phyloP scores from a whole-genome alignment of 495 filamentous ascomycete genomes.

The Podospora anserina region DNA sequence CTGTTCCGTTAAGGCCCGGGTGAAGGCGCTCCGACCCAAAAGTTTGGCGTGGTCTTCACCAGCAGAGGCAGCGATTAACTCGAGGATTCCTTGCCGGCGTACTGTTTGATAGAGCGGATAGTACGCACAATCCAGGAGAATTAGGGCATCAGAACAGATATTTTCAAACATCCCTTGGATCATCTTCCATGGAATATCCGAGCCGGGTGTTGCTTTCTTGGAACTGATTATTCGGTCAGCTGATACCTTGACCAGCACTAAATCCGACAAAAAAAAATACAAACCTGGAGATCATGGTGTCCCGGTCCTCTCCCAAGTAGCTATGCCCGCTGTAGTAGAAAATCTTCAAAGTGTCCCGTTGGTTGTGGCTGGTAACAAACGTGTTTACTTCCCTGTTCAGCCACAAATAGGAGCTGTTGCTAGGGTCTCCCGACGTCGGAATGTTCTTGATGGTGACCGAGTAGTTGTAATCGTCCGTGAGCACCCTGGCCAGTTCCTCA shows the following conservation, averaged over 20 bases:
- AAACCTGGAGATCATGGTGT: slow-evolving; percentile 49
- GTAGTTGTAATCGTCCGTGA: slow-evolving; percentile 45
- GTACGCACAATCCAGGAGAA: slow-evolving; percentile 51
- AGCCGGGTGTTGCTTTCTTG: slow-evolving; percentile 37
- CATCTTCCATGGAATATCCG: slow-evolving; percentile 45
- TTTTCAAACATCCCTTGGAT: slow-evolving; percentile 49
- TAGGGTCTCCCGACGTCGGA: slow-evolving; percentile 39
- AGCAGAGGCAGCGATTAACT: slow-evolving; percentile 47
- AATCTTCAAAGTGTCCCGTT: slow-evolving; percentile 46
- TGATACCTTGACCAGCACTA: slow-evolving; percentile 3
- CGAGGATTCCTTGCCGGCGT: slow-evolving; percentile 43
- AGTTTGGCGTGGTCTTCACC: slow-evolving; percentile 43
- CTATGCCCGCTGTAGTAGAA: slow-evolving; percentile 49
- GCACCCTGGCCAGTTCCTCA: slow-evolving; percentile 39
- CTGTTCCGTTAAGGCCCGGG: slow-evolving; percentile 41
- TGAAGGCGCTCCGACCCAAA: slow-evolving; percentile 44
- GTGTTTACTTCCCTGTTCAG: slow-evolving; percentile 41
- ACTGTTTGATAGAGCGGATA: slow-evolving; percentile 44
- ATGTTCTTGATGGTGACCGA: slow-evolving; percentile 41
- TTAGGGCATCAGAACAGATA: slow-evolving; percentile 43
- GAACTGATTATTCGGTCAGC: slow-evolving; percentile 31
- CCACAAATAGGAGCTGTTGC: slow-evolving; percentile 43
- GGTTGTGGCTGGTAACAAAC: slow-evolving; percentile 44
- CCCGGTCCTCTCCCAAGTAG: slow-evolving; percentile 44
- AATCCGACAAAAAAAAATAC: slow-evolving; percentile 5